Evolutionary conservation across 1,139 yeast genomes (phyloP), one percentile per base, ranked within the genome.

Genomic region (Yamadazyma jaroonii): DNA sequence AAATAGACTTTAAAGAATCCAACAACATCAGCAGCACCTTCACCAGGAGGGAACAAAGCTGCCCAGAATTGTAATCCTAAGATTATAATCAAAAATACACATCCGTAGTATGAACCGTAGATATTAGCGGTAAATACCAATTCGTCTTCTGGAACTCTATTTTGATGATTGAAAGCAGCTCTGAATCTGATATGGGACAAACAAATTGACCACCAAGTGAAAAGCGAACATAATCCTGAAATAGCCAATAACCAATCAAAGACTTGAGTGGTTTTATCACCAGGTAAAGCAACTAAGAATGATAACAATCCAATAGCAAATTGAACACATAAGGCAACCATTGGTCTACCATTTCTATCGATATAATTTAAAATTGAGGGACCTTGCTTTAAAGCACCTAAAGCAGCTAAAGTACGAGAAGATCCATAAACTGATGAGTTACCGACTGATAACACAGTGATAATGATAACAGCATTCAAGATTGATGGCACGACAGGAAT

Each of bases 241-340:
- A 67, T 63, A 27, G 72, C 62, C 48, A 66, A 58, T 38, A 67
- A 54, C 72, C 72, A 67, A 49, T 59, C 60, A 55, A 67, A 67
- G 17, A 67, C 72, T 13, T 42, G 38, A 10, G 52, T 47, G 6
- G 50, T 44, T 31, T 41, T 42, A 32, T 47, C 50, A 10, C 52
- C 52, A n/a, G 64, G 65, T 26, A 60, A 52, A n/a, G 64, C 64
- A 5, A 61, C 58, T 31, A 62, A 49, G 48, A 58, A 62, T 15
- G 63, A 56, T 23, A 62, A 47, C 35, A 61, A 49, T 4, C 68
- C 68, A 46, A 62, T 49, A 21, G 67, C 49, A 35, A 77, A 63
- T 29, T 86, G 79, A 34, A 75, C 61, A 11, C 42, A 24, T 12
- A 62, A 47, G 3, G 64, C 65, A n/a, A 56, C 65, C 44, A 63